Evolutionary conservation across 352 stramenopile species (phyloP).

Genomic region (Hyaloperonospora brassicae): DNA sequence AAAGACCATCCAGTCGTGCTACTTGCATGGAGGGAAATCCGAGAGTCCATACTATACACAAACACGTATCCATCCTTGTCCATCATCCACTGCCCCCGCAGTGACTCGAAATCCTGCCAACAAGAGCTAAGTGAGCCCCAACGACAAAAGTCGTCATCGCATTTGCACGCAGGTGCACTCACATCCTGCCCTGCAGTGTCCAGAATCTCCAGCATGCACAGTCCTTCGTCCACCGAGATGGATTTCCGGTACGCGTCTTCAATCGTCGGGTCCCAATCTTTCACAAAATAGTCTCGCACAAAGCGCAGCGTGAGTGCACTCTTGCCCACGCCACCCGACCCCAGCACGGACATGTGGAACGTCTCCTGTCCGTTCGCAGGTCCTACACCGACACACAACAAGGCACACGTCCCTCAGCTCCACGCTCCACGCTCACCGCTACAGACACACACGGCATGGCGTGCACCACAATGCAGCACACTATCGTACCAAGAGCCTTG

Average conservation of each 20-base stretch:
- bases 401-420: background rate
- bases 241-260: slow-evolving; percentile 88
- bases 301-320: slow-evolving; percentile 86
- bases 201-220: slow-evolving; percentile 87
- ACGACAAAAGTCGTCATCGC: background rate
- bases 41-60: slow-evolving; percentile 87
- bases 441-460: background rate
- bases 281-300: slow-evolving; percentile 86
- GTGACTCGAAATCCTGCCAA: slow-evolving; percentile 78
- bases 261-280: slow-evolving; percentile 89
- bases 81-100: slow-evolving; percentile 87
- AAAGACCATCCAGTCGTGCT: background rate
- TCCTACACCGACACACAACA: slow-evolving; percentile 17
- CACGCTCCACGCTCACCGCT: background rate
- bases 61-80: slow-evolving; percentile 88
- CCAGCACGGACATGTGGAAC: slow-evolving; percentile 82
- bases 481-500: slow-evolving; percentile 43
- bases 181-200: slow-evolving; percentile 86
- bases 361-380: slow-evolving; percentile 69
- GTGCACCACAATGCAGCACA: too few relatives aligned
- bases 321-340: slow-evolving; percentile 86
- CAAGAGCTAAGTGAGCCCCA: background rate
- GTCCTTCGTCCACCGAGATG: slow-evolving; percentile 73
- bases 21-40: slow-evolving; percentile 75
- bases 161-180: slow-evolving; percentile 8